These are phyloP conservation scores for Agaricus blazei DNA, from an alignment of 768 basidiomycete genomes.

Conservation along the genomic window DNA sequence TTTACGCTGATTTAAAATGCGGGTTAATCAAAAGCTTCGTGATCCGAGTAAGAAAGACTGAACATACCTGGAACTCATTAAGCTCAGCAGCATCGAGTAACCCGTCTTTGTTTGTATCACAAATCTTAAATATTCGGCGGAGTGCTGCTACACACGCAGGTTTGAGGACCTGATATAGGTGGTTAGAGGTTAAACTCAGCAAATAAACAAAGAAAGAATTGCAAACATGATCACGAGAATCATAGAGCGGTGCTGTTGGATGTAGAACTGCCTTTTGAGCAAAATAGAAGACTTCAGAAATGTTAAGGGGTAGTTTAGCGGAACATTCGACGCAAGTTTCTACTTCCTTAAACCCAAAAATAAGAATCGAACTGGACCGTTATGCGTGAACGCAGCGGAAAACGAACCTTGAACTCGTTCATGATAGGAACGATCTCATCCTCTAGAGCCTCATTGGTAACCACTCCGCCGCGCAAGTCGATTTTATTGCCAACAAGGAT, in stretches of 20 bases:
- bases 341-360: slow-evolving; percentile 64
- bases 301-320: slow-evolving; percentile 85
- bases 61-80: slow-evolving; percentile 89
- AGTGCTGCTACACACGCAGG: slow-evolving; percentile 86
- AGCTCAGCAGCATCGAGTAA: slow-evolving; percentile 85
- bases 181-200: slow-evolving; percentile 10
- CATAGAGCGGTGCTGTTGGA: slow-evolving; percentile 94
- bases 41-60: background rate
- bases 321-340: slow-evolving; percentile 98
- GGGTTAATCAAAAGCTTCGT: slow-evolving; percentile 6
- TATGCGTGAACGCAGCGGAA: background rate
- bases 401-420: slow-evolving; percentile 92
- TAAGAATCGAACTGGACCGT: slow-evolving; percentile 9
- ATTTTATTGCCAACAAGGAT: slow-evolving; percentile 99
- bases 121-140: slow-evolving; percentile 92
- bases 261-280: slow-evolving; percentile 97
- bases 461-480: slow-evolving; percentile 87
- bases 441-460: slow-evolving; percentile 91
- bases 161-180: slow-evolving; percentile 68
- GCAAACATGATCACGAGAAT: slow-evolving; percentile 89
- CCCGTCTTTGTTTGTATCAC: slow-evolving; percentile 93
- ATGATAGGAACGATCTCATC: slow-evolving; percentile 96
- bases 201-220: background rate
- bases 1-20: slow-evolving; percentile 56
- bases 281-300: slow-evolving; percentile 97